Conservation (phyloP, 208 protist species). For the Vickermania spadyakhi region DNA sequence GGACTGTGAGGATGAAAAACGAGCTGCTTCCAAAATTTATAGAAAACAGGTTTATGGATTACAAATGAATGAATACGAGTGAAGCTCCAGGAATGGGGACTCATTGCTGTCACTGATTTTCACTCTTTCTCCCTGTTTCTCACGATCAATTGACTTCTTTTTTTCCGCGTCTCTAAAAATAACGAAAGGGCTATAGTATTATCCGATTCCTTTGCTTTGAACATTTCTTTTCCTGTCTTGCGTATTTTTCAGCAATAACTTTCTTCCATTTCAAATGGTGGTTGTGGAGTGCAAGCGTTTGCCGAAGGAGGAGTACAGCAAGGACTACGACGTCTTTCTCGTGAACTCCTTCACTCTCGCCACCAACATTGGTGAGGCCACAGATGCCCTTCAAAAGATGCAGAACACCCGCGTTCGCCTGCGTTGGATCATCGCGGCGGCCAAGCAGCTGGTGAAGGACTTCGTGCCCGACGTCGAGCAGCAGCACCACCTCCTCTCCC, state of each 20-base stretch:
- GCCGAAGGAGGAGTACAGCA: conserved; percentile 88
- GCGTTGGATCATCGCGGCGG: conserved; percentile 75
- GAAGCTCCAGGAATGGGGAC: too few relatives aligned
- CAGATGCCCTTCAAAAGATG: conserved; percentile 60
- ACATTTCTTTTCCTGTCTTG: conserved; percentile 1
- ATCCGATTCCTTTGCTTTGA: not conserved
- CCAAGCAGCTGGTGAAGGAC: conserved; percentile 77
- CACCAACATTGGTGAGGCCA: conserved; percentile 71
- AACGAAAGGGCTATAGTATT: not conserved
- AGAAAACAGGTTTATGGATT: too few relatives aligned
- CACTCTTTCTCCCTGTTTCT: too few relatives aligned
- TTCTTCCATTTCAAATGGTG: conserved; percentile 39
- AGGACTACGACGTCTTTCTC: conserved; percentile 81
- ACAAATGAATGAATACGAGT: too few relatives aligned
- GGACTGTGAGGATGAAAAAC: not conserved
- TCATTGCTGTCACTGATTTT: too few relatives aligned
- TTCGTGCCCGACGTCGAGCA: conserved; percentile 34
- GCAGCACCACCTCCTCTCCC: conserved; percentile 60
- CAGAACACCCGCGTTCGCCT: conserved; percentile 85
- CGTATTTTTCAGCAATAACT: conserved; percentile 5
- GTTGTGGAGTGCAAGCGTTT: conserved; percentile 86
- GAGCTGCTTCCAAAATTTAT: too few relatives aligned
- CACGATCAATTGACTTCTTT: too few relatives aligned
- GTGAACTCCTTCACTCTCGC: conserved; percentile 30
- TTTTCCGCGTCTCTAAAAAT: too few relatives aligned